Evolutionary conservation across 192 early-diverging fungal species (phyloP).

Genomic region (Coemansia sp.): DNA sequence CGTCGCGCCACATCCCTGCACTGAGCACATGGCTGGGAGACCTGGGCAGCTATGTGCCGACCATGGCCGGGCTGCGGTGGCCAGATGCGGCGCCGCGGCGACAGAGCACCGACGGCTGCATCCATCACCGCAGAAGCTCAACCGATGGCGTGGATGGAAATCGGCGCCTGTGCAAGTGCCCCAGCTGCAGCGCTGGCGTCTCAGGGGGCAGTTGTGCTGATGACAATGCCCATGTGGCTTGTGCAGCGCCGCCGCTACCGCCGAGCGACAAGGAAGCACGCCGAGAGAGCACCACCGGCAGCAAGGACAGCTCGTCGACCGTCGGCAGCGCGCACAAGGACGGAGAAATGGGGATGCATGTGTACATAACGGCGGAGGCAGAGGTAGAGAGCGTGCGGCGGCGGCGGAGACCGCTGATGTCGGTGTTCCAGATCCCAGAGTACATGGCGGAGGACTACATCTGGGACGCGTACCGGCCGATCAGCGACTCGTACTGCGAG

Average conservation of each 20-base stretch:
- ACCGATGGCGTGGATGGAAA: background rate
- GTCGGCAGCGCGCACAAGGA: background rate
- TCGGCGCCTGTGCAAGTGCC: background rate
- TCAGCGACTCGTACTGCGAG: conserved; percentile 65
- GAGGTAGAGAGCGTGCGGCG: too few species aligned
- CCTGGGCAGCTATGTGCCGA: conserved; percentile 10
- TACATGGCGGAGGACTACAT: conserved; percentile 85
- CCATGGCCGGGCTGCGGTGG: background rate
- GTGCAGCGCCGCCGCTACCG: background rate
- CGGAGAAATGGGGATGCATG: background rate
- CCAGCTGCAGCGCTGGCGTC: conserved; percentile 3
- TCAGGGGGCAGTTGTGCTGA: background rate
- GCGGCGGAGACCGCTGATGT: conserved; percentile 24
- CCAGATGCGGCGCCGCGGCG: background rate
- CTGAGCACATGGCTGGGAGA: conserved; percentile 25
- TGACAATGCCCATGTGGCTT: background rate
- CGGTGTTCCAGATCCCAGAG: conserved; percentile 59
- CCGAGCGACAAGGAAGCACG: background rate
- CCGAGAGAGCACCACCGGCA: background rate
- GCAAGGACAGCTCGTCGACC: conserved; percentile 2
- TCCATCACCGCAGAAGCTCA: background rate
- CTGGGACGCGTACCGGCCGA: conserved; percentile 72
- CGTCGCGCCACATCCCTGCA: conserved; percentile 12
- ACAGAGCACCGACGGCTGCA: conserved; percentile 1
- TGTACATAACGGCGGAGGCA: background rate